Conservation (phyloP, 202 grass and related monocot species). For the Zoysia matrella region DNA sequence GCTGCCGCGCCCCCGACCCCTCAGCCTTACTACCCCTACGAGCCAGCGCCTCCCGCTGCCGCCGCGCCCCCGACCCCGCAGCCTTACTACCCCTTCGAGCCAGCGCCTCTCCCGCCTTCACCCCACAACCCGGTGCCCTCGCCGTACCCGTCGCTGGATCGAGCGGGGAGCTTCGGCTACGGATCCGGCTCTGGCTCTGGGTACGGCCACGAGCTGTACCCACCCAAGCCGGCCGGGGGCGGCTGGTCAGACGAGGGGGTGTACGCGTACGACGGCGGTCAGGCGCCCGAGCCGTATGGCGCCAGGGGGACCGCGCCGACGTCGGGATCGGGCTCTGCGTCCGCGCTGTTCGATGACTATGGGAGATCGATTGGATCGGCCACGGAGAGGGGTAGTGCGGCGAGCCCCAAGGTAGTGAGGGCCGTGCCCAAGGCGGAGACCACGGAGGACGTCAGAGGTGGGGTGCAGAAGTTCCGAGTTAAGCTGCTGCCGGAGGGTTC, state of each 20-base stretch:
- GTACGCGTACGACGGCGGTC: slow-evolving; percentile 78
- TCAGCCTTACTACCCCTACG: no score
- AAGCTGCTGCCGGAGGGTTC: slow-evolving; percentile 88
- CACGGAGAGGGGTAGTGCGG: slow-evolving; percentile 45
- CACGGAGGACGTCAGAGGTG: slow-evolving; percentile 67
- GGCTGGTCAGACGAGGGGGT: slow-evolving; percentile 69
- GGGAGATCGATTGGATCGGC: slow-evolving; percentile 77
- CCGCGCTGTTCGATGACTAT: slow-evolving; percentile 92
- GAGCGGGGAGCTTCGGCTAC: slow-evolving; percentile 49
- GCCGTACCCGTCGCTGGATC: slow-evolving; percentile 70
- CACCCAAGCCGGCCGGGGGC: slow-evolving; percentile 46
- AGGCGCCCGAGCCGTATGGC: slow-evolving; percentile 63
- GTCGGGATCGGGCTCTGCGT: slow-evolving; percentile 41
- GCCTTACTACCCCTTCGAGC: slow-evolving; percentile 67
- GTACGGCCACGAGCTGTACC: slow-evolving; percentile 56
- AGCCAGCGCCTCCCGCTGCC: slow-evolving; percentile 29
- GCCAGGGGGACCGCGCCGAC: slow-evolving; percentile 66
- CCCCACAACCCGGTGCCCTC: slow-evolving; percentile 51
- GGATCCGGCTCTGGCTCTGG: slow-evolving; percentile 45
- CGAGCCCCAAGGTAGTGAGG: slow-evolving; percentile 67
- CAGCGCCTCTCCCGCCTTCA: slow-evolving; percentile 42
- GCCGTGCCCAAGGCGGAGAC: slow-evolving; percentile 90
- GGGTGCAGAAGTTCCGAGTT: slow-evolving; percentile 94
- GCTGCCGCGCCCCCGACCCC: no score
- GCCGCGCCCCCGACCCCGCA: slow-evolving; percentile 43